A percentile compares a stretch with the other conserved stretches of the same genome.
Conservation (phyloP, 495 filamentous ascomycete genomes). For the Penicillium daleae region DNA sequence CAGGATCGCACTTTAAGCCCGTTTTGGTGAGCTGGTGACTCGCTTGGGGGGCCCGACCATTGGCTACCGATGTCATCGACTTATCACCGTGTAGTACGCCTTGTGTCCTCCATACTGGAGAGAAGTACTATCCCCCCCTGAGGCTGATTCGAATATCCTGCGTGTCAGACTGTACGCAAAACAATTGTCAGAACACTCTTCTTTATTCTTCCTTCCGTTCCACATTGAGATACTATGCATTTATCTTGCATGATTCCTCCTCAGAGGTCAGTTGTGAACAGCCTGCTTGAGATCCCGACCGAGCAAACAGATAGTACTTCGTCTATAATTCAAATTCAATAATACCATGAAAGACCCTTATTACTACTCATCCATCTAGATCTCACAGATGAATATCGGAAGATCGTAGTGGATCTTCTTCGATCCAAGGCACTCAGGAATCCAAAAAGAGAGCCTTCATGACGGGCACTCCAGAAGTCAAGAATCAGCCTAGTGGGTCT, state of each 20-base stretch:
- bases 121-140: neutral
- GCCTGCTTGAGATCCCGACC: neutral
- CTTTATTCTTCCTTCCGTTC: slow-evolving; percentile 6
- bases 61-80: slow-evolving; percentile 12
- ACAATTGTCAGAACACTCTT: slow-evolving; percentile 6
- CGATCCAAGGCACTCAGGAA: neutral
- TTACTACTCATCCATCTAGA: neutral
- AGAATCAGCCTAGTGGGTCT: slow-evolving; percentile 27
- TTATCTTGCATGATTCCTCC: slow-evolving; percentile 1
- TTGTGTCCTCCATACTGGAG: neutral
- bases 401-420: neutral
- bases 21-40: neutral
- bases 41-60: slow-evolving; percentile 6
- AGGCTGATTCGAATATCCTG: slow-evolving; percentile 7
- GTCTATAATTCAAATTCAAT: neutral
- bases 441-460: neutral
- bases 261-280: neutral
- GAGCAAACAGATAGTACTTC: neutral
- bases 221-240: neutral
- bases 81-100: neutral
- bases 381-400: neutral
- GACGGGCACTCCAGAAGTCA: neutral
- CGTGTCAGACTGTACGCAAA: neutral
- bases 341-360: neutral
- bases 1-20: slow-evolving; percentile 20